phyloP scores from a whole-genome alignment of 139 green algal species.

The Volvox reticuliferus region DNA sequence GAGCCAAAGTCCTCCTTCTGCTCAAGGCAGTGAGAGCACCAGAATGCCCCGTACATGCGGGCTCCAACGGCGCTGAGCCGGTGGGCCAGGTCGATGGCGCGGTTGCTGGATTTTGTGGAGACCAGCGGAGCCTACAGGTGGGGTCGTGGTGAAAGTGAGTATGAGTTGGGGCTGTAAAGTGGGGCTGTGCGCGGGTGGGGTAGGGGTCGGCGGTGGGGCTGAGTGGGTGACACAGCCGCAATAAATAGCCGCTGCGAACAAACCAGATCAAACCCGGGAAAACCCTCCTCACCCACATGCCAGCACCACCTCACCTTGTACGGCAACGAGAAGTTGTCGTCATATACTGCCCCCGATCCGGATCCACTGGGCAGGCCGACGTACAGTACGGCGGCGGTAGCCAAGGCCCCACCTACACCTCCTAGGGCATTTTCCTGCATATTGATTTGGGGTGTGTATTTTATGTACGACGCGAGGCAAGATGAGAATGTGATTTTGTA shows the following conservation, averaged over 20 bases:
- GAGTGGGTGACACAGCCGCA: background rate
- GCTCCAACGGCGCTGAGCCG: constrained; percentile 83
- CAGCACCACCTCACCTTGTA: constrained; percentile 6
- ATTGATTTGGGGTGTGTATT: too few species aligned
- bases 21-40: constrained; percentile 97
- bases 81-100: constrained; percentile 53
- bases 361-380: background rate
- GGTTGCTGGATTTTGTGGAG: constrained; percentile 43
- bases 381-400: constrained; percentile 32
- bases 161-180: background rate
- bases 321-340: constrained; percentile 25
- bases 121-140: constrained; percentile 29
- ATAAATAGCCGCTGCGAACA: too few species aligned
- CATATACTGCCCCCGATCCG: background rate
- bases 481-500: too few species aligned
- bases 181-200: background rate
- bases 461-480: too few species aligned
- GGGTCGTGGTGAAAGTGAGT: too few species aligned
- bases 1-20: constrained; percentile 93
- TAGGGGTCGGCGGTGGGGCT: too few species aligned
- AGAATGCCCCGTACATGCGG: constrained; percentile 98
- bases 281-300: background rate
- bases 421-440: constrained; percentile 15
- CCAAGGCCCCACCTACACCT: constrained; percentile 41
- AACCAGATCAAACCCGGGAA: too few species aligned